Evolutionary conservation across 2,329 filamentous ascomycete genomes (phyloP), one percentile per base, ranked within the genome.

Genomic region (Colletotrichum musae): DNA sequence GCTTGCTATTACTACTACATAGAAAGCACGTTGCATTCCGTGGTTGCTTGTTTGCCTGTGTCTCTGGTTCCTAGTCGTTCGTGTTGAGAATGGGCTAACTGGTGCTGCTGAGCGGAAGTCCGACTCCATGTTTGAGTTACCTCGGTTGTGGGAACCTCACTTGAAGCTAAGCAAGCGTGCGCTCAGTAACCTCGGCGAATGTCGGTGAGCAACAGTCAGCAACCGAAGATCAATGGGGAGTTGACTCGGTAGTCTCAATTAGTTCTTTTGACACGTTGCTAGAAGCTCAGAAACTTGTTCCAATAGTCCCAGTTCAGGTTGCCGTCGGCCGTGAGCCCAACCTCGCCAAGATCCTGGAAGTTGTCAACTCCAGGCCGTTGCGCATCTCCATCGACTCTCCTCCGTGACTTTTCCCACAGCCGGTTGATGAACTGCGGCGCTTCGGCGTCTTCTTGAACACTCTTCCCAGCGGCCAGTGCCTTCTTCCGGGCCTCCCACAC

Each of bases 251-350:
- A 10, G 6, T 10, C 32, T 36, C 32, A 6, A 13, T 45, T 54
- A 4, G 12, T 1, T 45, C 6, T 3, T 36, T 16, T 45, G 7
- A 36, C 4, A 36, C 6, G 21, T 28, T 16, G 10, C 54, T 1
- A 48, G 15, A 62, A 24, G 0, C 54, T 58, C 24, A 66, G 15
- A 18, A 69, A 69, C 26, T 65, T 58, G 10, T 47, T 66, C 66
- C 66, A 69, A 6, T 66, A 66, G 3, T 66, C 66, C 66, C 66
- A 69, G 24, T 57, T 61, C 54, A 69, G 18, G 32, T 65, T 58
- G 1, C 53, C 50, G 2, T 59, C 43, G 5, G 58, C 54, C 7
- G 43, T 56, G 2, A 66, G n/a, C 6, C 54, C 61, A 5, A 66
- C n/a, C 5, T 13, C n/a, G 32, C 59, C 62, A 2, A 69, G 24